Percentiles rank a stretch among this genome's conserved stretches.
Evolutionary conservation across 257 asterid species (phyloP).

Genomic region (Hygrophila difformis): DNA sequence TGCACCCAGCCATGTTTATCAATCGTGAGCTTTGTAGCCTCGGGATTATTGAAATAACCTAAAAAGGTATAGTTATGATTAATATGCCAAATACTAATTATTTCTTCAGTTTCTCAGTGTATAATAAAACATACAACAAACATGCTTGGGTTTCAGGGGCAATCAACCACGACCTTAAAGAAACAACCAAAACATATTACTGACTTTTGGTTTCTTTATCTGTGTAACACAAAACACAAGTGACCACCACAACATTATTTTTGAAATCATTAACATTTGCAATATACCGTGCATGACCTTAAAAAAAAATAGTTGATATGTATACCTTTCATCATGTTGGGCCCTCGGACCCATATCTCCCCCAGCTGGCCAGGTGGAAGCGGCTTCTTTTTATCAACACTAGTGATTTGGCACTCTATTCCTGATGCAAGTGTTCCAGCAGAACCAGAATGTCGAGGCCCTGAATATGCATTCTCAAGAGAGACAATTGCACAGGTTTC

Average conservation of each 20-base stretch:
- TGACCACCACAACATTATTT: background rate
- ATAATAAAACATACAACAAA: too few species aligned
- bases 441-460: constrained; percentile 80
- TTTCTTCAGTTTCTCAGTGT: too few species aligned
- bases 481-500: constrained; percentile 78
- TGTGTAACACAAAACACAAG: too few species aligned
- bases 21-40: constrained; percentile 75
- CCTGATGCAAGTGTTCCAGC: constrained; percentile 67
- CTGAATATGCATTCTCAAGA: constrained; percentile 39
- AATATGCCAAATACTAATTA: too few species aligned
- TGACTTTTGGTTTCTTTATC: too few species aligned
- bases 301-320: background rate
- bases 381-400: constrained; percentile 57
- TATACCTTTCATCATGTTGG: constrained; percentile 86
- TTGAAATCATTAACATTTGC: background rate
- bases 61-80: constrained; percentile 5
- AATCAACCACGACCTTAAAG: too few species aligned
- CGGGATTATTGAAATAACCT: constrained; percentile 77
- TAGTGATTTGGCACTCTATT: constrained; percentile 66
- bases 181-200: too few species aligned
- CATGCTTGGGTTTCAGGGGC: too few species aligned
- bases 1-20: constrained; percentile 95
- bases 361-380: constrained; percentile 79
- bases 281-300: background rate
- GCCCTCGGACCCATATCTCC: constrained; percentile 93